Base-by-base conservation (phyloP, 2,329 filamentous ascomycete genomes). In the Aureobasidium sp. region DNA sequence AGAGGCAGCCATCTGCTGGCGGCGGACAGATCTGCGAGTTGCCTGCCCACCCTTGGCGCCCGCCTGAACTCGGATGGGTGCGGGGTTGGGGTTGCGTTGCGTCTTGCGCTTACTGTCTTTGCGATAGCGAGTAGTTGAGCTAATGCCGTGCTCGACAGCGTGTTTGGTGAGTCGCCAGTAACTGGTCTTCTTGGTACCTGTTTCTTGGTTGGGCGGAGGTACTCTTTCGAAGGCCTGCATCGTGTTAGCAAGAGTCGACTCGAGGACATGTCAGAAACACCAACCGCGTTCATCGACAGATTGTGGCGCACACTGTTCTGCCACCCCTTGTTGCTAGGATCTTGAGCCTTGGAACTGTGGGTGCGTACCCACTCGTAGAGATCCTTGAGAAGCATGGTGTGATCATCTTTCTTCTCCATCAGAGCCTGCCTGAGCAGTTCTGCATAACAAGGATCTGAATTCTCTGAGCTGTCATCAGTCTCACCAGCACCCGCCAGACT, bases 251-350 rank as follows among this genome's bases (percentile, higher is more conserved):
- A 57, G 13, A 15, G 23, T 33, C 49, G 23, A 15, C 55, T 29
- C 59, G n/a, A 29, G 33, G 29, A 38, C 19, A n/a, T 40, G 13
- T 38, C 21, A 47, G 17, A 19, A 62, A 79, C 84, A 75, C 83
- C 15, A 17, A 96, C 93, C 63, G 82, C 81, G 68, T 97, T 97
- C 92, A 97, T 96, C 50, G 90, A 96, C 8, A 97, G 78, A 67
- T 97, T 97, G 73, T 97, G 93, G 2, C 93, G 84, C 65, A 97
- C 95, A 71, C 90, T 95, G 73, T 96, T 97, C 74, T 93, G 88
- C 93, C 93, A 97, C 10, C 92, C 93, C 46, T 73, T 76, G 4
- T 73, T 75, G 55, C 73, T 71, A 8, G 78, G 79, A 47, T 81
- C 80, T 57, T 79, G 84, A 4, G 83, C 84, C 73, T 94, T 96